phyloP scores from a whole-genome alignment of 2,329 filamentous ascomycete genomes.

The Phoma sp. region DNA sequence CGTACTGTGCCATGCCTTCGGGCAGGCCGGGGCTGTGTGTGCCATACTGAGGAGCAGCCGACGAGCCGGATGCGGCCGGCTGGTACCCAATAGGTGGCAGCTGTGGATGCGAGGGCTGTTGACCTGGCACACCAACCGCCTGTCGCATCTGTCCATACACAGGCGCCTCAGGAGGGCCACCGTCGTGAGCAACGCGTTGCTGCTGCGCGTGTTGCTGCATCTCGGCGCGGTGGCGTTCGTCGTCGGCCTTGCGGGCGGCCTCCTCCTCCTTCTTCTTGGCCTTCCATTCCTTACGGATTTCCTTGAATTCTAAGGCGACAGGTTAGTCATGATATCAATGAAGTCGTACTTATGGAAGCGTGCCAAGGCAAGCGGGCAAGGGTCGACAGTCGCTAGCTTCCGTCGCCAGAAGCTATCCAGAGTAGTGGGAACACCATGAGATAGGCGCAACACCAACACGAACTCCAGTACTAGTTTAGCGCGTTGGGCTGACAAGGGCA shows the following conservation, averaged over 20 bases:
- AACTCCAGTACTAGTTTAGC: constrained; percentile 34
- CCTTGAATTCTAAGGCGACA: constrained; percentile 82
- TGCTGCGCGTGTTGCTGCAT: constrained; percentile 51
- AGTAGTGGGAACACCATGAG: constrained; percentile 60
- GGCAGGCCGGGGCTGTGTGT: constrained; percentile 54
- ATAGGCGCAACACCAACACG: constrained; percentile 43
- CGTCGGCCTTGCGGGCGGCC: constrained; percentile 83
- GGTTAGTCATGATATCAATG: constrained; percentile 41
- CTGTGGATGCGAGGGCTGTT: constrained; percentile 55
- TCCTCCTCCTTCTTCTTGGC: constrained; percentile 99
- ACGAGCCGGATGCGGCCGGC: constrained; percentile 52
- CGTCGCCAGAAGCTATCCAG: constrained; percentile 52
- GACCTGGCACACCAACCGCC: constrained; percentile 53
- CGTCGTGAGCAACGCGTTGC: constrained; percentile 58
- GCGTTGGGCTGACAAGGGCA: constrained; percentile 37
- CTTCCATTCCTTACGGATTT: constrained; percentile 99
- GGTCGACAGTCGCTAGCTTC: constrained; percentile 49
- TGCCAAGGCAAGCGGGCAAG: constrained; percentile 49
- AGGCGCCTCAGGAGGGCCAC: constrained; percentile 56
- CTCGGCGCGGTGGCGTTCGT: constrained; percentile 78
- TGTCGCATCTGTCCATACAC: constrained; percentile 54
- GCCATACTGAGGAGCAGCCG: constrained; percentile 54
- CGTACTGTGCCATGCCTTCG: constrained; percentile 59
- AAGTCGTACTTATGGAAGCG: constrained; percentile 8
- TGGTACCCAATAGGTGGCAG: constrained; percentile 60